phyloP scores from a whole-genome alignment of 371 early-diverging fungal genomes.

The Saksenaea oblongispora region DNA sequence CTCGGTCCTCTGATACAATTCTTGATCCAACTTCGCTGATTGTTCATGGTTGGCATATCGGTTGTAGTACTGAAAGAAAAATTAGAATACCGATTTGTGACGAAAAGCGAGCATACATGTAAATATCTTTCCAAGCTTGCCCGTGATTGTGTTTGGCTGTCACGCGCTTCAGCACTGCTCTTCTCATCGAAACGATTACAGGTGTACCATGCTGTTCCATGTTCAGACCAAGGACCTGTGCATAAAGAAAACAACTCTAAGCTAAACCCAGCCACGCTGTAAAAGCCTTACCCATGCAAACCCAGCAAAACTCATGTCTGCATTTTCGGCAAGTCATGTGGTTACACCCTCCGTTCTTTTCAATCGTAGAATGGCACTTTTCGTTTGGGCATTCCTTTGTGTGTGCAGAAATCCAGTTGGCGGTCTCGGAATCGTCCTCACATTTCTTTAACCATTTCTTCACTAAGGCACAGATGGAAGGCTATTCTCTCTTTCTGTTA shows the following conservation, averaged over 20 bases:
- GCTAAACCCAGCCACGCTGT: neutral
- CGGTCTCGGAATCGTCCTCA: constrained; percentile 92
- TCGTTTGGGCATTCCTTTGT: constrained; percentile 85
- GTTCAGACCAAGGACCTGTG: constrained; percentile 87
- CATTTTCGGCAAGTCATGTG: constrained; percentile 89
- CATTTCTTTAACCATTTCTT: constrained; percentile 90
- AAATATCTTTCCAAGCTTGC: constrained; percentile 85
- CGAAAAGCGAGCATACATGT: constrained; percentile 59
- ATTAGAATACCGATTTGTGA: neutral
- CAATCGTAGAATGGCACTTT: constrained; percentile 87
- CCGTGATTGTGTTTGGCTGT: constrained; percentile 76
- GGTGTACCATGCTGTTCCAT: constrained; percentile 82
- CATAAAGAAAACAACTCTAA: constrained; percentile 25
- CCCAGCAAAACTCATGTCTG: constrained; percentile 83
- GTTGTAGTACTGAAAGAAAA: constrained; percentile 73
- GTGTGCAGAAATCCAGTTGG: constrained; percentile 92
- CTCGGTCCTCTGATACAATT: constrained; percentile 81
- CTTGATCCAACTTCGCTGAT: constrained; percentile 82
- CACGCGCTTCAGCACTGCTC: constrained; percentile 69
- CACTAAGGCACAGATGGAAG: constrained; percentile 78
- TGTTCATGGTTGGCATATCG: constrained; percentile 94
- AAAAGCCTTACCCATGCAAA: constrained; percentile 44
- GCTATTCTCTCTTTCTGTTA: constrained; percentile 30
- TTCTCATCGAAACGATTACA: constrained; percentile 87
- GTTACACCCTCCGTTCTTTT: constrained; percentile 95